These are phyloP conservation scores for Oropetium thomaeum DNA, from an alignment of 176 grass and related monocot species.

Conservation along the genomic window DNA sequence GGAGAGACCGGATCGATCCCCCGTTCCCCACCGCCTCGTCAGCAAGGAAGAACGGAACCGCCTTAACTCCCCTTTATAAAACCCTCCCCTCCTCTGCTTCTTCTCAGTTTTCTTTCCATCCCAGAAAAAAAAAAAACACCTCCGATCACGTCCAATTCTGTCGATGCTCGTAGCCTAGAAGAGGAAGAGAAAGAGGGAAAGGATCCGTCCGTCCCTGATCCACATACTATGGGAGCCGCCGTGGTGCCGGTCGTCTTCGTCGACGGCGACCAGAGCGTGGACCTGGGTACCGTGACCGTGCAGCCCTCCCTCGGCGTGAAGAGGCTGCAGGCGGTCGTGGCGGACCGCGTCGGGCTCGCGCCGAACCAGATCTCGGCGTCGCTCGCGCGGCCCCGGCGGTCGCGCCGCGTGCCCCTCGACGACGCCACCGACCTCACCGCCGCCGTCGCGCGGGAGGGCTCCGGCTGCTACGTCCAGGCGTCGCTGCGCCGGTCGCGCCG, in stretches of 20 bases:
- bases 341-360: conserved; percentile 49
- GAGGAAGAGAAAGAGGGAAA: too few relatives aligned
- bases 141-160: too few relatives aligned
- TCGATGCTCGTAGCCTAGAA: too few relatives aligned
- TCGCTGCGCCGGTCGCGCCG: conserved; percentile 45
- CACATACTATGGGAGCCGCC: too few relatives aligned
- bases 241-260: conserved; percentile 59
- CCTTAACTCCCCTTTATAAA: conserved; percentile 32
- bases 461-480: conserved; percentile 64
- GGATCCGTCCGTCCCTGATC: too few relatives aligned
- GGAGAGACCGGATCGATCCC: conserved; percentile 1
- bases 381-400: conserved; percentile 39
- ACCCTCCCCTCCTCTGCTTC: neutral
- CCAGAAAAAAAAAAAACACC: too few relatives aligned
- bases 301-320: conserved; percentile 35
- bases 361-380: conserved; percentile 65
- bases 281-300: conserved; percentile 65
- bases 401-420: conserved; percentile 53
- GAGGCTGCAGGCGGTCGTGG: conserved; percentile 53
- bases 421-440: conserved; percentile 56
- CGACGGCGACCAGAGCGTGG: conserved; percentile 58
- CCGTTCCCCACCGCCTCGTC: too few relatives aligned
- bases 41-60: neutral
- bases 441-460: conserved; percentile 51
- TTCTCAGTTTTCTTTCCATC: too few relatives aligned